Percentiles rank a stretch among this genome's conserved stretches.
phyloP scores from a whole-genome alignment of 176 grass and related monocot species.

The Eleusine indica region DNA sequence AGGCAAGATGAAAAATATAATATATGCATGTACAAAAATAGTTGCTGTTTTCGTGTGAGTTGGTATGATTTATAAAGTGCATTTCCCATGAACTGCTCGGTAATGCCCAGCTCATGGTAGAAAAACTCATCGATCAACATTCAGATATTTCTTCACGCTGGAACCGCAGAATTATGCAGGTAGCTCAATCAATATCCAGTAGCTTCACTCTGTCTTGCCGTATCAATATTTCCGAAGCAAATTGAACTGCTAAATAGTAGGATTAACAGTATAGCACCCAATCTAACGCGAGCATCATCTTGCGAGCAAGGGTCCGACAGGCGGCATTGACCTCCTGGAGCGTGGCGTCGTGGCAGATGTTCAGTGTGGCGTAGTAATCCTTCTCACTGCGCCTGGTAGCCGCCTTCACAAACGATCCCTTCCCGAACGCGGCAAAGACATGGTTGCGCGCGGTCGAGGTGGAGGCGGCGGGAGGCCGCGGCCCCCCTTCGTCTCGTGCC shows the following conservation, averaged over 20 bases:
- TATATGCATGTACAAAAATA: too few relatives aligned
- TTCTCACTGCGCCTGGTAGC: slow-evolving; percentile 28
- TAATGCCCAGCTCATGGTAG: background rate
- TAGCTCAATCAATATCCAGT: background rate
- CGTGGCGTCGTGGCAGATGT: slow-evolving; percentile 66
- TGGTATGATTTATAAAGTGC: background rate
- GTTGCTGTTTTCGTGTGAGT: too few relatives aligned
- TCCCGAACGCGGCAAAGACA: slow-evolving; percentile 31
- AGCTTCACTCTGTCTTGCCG: background rate
- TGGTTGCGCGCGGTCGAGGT: background rate
- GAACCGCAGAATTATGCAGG: slow-evolving; percentile 1
- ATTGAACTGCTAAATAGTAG: background rate
- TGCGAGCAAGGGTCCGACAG: slow-evolving; percentile 78
- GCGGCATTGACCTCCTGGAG: slow-evolving; percentile 83
- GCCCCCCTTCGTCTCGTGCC: too few relatives aligned
- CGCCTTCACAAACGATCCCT: slow-evolving; percentile 22
- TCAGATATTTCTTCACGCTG: background rate
- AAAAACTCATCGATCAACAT: background rate
- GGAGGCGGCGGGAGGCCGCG: too few relatives aligned
- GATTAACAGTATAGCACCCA: background rate
- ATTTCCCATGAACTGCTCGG: background rate
- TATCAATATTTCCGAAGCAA: background rate
- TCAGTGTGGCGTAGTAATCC: slow-evolving; percentile 75
- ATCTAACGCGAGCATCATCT: slow-evolving; percentile 42
- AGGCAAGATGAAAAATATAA: too few relatives aligned